These are phyloP conservation scores for Cladosporium sp. DNA, from an alignment of 2,329 filamentous ascomycete genomes.

Conservation along the genomic window DNA sequence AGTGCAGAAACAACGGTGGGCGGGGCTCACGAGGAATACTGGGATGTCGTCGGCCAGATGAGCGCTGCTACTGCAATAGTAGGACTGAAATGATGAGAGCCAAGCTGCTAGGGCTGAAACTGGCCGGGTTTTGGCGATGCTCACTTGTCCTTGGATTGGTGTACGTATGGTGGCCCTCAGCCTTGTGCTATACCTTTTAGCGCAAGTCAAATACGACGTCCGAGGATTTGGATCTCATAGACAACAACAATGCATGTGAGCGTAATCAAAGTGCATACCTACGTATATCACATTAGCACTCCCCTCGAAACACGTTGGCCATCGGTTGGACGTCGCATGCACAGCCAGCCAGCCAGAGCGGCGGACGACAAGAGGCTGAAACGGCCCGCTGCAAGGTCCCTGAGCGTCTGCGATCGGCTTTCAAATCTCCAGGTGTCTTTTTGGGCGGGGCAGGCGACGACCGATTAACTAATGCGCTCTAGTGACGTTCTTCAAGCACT, in stretches of 20 bases:
- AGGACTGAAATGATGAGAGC: constrained; percentile 2
- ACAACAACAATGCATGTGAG: no score
- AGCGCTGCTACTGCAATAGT: constrained; percentile 2
- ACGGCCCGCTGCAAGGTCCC: not conserved
- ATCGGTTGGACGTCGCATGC: not conserved
- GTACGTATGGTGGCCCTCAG: no score
- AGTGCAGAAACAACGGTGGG: not conserved
- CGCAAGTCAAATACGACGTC: no score
- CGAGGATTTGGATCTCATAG: no score
- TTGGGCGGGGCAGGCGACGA: not conserved
- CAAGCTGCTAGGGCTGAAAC: constrained; percentile 8
- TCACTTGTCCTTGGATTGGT: no score
- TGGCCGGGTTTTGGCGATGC: no score
- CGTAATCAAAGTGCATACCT: no score
- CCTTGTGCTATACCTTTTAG: no score
- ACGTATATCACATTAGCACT: no score
- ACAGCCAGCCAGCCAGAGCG: not conserved
- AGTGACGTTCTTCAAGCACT: not conserved
- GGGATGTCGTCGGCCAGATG: not conserved
- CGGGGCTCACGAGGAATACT: not conserved
- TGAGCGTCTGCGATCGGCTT: not conserved
- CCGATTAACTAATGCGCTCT: not conserved
- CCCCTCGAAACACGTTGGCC: not conserved
- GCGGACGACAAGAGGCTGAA: not conserved
- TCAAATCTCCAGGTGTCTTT: no score